Percentiles rank a stretch among this genome's conserved stretches.
Conservation (phyloP, 805 yeast genomes). For the Lipomyces kockii region DNA sequence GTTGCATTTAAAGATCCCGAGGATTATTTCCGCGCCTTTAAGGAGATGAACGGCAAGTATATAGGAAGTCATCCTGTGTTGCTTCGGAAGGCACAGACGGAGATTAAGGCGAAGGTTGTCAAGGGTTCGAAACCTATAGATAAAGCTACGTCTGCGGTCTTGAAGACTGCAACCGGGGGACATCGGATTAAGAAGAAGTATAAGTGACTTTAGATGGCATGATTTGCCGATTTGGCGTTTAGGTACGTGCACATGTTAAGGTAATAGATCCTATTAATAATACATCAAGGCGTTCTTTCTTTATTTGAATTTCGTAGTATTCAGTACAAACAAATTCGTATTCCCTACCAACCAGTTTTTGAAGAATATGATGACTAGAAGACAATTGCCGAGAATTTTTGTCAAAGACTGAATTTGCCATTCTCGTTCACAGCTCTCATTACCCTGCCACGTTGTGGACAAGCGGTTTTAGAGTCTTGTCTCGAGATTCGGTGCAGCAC, state of each 20-base stretch:
- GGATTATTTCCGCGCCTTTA: constrained; percentile 72
- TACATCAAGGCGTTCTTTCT: neutral
- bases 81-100: constrained; percentile 60
- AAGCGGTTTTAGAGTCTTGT: neutral
- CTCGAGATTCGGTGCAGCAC: neutral
- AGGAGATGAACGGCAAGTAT: constrained; percentile 76
- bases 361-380: constrained; percentile 1
- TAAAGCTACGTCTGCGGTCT: constrained; percentile 23
- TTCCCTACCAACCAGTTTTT: neutral
- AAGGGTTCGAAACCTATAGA: constrained; percentile 25
- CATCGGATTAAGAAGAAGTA: neutral
- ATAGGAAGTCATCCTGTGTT: constrained; percentile 76
- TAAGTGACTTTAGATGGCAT: neutral
- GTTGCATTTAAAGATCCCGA: constrained; percentile 67
- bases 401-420: neutral
- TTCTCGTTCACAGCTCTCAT: neutral
- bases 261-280: neutral
- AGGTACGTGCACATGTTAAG: neutral
- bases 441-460: neutral
- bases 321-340: too few species aligned
- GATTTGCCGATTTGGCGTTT: neutral
- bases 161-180: constrained; percentile 6
- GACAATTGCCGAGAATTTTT: neutral
- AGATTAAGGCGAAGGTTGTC: constrained; percentile 31
- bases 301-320: neutral